phyloP scores from a whole-genome alignment of 2,329 filamentous ascomycete species.

The Epichloe glyceriae region DNA sequence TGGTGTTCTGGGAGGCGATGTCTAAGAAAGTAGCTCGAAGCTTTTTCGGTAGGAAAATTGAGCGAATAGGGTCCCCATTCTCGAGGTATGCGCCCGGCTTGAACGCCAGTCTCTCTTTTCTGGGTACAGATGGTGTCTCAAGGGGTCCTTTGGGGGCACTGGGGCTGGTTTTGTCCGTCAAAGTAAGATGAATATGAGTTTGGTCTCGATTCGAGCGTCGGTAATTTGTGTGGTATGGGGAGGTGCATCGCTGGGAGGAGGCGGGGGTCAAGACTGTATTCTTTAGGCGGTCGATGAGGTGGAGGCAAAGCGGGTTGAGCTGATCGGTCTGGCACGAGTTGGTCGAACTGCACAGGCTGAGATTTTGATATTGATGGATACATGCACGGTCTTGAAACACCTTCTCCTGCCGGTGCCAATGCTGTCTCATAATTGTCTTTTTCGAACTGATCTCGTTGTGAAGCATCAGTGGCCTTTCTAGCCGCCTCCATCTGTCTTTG shows the following conservation, averaged over 20 bases:
- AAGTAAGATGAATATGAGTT: slow-evolving; percentile 3
- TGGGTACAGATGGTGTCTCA: slow-evolving; percentile 17
- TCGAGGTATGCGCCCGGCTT: slow-evolving; percentile 78
- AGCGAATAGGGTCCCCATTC: slow-evolving; percentile 73
- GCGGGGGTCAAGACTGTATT: slow-evolving; percentile 8
- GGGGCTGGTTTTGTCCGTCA: slow-evolving; percentile 8
- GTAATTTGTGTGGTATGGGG: slow-evolving; percentile 20
- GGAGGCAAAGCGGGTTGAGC: slow-evolving; percentile 12
- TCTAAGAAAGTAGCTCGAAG: slow-evolving; percentile 64
- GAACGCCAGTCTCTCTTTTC: slow-evolving; percentile 50
- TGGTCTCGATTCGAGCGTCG: slow-evolving; percentile 7
- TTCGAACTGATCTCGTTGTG: neutral
- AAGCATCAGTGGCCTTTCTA: slow-evolving; percentile 29
- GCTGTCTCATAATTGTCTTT: neutral
- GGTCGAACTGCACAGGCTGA: slow-evolving; percentile 32
- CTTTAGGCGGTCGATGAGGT: slow-evolving; percentile 22
- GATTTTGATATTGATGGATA: slow-evolving; percentile 47
- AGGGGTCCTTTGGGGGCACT: slow-evolving; percentile 18
- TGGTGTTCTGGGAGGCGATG: slow-evolving; percentile 65
- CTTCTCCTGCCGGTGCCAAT: slow-evolving; percentile 15
- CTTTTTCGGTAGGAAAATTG: slow-evolving; percentile 69
- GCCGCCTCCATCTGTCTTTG: slow-evolving; percentile 40
- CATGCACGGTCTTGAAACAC: slow-evolving; percentile 26
- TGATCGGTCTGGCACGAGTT: slow-evolving; percentile 8
- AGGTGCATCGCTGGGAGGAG: neutral